Evolutionary conservation across 176 grass and related monocot genomes (phyloP).

Genomic region (Carex parvula): DNA sequence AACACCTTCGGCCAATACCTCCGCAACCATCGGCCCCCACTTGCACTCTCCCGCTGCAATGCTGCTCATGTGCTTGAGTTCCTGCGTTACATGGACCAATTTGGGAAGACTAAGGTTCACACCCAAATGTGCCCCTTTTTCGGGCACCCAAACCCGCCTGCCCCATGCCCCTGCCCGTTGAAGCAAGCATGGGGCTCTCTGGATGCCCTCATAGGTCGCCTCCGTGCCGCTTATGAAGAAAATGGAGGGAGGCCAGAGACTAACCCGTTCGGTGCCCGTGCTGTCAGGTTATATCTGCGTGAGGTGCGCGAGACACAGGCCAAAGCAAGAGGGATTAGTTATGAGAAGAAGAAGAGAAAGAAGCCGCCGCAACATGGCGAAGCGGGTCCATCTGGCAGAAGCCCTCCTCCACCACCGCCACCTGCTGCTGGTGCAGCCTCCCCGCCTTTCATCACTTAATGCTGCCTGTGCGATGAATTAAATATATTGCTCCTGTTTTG

Average conservation of each 20-base stretch:
- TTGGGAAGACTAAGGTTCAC: slow-evolving; percentile 97
- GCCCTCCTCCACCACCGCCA: slow-evolving; percentile 32
- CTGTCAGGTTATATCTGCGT: slow-evolving; percentile 78
- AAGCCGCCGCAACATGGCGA: slow-evolving; percentile 38
- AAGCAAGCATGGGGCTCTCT: slow-evolving; percentile 89
- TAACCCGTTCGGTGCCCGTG: slow-evolving; percentile 86
- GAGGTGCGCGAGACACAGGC: slow-evolving; percentile 88
- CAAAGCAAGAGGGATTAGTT: slow-evolving; percentile 76
- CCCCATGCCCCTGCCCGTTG: slow-evolving; percentile 79
- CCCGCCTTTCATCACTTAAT: slow-evolving; percentile 52
- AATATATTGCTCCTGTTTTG: slow-evolving; percentile 21
- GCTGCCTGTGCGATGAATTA: slow-evolving; percentile 15
- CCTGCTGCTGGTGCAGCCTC: slow-evolving; percentile 35
- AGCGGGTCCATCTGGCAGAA: slow-evolving; percentile 46
- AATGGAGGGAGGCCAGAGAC: slow-evolving; percentile 80
- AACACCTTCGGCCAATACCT: slow-evolving; percentile 93
- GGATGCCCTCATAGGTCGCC: slow-evolving; percentile 82
- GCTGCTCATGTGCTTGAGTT: slow-evolving; percentile 85
- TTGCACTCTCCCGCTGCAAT: slow-evolving; percentile 65
- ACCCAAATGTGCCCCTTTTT: slow-evolving; percentile 78
- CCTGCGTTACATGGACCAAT: slow-evolving; percentile 93
- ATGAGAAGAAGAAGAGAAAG: slow-evolving; percentile 95
- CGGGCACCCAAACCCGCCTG: slow-evolving; percentile 80
- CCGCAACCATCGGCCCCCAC: slow-evolving; percentile 78
- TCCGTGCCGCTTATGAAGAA: slow-evolving; percentile 92